These are phyloP conservation scores for Urochloa ruziziensis DNA, from an alignment of 176 grass and related monocot genomes.

Conservation along the genomic window DNA sequence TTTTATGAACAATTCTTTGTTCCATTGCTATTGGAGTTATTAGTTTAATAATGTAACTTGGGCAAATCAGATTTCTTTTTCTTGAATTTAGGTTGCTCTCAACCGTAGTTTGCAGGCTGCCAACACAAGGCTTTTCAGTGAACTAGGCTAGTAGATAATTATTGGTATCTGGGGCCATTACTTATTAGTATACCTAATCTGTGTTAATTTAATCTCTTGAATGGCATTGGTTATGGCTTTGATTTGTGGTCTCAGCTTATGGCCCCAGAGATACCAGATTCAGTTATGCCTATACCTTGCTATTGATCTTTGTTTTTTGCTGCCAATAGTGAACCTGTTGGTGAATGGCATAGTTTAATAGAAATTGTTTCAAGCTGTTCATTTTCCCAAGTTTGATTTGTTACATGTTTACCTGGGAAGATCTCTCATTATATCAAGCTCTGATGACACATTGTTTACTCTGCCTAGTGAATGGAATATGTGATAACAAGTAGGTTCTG, in stretches of 20 bases:
- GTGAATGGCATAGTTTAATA: not conserved
- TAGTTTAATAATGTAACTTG: not conserved
- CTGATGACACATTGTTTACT: not conserved
- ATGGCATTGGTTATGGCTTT: not conserved
- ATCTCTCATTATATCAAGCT: not conserved
- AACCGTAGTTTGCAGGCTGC: not conserved
- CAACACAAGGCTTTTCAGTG: not conserved
- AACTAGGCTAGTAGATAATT: not conserved
- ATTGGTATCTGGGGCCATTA: not conserved
- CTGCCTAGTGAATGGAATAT: not conserved
- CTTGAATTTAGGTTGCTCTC: not conserved
- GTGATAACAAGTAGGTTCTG: not conserved
- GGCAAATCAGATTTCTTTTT: not conserved
- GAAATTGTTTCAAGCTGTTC: not conserved
- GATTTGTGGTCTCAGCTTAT: not conserved
- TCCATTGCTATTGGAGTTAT: not conserved
- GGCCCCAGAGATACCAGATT: not conserved
- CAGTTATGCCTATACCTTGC: not conserved
- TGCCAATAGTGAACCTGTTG: not conserved
- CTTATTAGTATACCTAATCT: not conserved
- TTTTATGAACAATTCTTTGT: not conserved
- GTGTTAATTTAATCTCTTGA: not conserved
- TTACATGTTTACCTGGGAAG: slow-evolving; percentile 8
- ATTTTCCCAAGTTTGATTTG: not conserved
- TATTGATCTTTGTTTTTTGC: not conserved